Conservation (phyloP, 305 asterid species). For the Stenogyne calaminthoides region DNA sequence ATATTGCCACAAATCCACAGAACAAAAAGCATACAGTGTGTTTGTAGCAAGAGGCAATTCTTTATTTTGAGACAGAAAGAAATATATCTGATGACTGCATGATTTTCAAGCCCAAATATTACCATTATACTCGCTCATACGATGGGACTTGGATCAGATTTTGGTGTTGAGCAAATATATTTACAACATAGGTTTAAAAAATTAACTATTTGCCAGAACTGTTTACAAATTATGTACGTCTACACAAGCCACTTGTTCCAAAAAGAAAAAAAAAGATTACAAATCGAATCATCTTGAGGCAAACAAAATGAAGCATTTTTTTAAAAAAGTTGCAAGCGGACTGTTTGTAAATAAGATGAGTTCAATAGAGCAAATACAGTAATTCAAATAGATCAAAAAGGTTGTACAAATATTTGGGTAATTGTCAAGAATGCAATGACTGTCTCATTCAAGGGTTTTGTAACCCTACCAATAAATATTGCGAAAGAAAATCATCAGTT, state of each 20-base stretch:
- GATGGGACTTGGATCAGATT: neutral
- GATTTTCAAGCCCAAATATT: neutral
- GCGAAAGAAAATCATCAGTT: neutral
- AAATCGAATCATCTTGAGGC: neutral
- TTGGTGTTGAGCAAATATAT: neutral
- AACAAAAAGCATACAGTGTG: neutral
- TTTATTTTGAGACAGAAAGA: slow-evolving; percentile 2
- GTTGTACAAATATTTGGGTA: neutral
- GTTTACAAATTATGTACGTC: neutral
- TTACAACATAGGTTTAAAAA: neutral
- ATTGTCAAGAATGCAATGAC: neutral
- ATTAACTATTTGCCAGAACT: neutral
- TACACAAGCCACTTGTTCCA: neutral
- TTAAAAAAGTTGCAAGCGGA: neutral
- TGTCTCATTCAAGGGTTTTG: neutral
- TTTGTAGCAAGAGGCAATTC: neutral
- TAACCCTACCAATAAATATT: neutral
- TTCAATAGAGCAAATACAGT: neutral
- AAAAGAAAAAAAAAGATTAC: neutral
- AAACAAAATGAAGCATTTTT: neutral
- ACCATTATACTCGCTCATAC: neutral
- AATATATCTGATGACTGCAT: neutral
- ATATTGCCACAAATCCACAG: neutral
- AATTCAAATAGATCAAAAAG: neutral
- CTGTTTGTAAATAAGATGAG: slow-evolving; percentile 2